These are phyloP conservation scores for Podospora anserina DNA, from an alignment of 495 filamentous ascomycete genomes.

Conservation along the genomic window DNA sequence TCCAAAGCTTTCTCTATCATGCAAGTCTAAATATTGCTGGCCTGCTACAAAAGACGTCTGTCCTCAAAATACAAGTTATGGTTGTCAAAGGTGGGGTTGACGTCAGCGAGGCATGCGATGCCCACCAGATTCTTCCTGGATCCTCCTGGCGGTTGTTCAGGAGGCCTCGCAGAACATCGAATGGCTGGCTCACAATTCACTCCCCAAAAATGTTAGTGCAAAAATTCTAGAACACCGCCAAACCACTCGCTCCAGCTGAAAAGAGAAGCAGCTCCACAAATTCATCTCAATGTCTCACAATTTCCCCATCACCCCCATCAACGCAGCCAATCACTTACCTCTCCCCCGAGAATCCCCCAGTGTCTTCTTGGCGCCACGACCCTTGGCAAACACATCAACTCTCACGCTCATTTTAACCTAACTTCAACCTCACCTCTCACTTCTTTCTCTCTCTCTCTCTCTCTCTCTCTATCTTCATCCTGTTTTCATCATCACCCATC, in stretches of 20 bases:
- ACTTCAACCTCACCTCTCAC: constrained; percentile 1
- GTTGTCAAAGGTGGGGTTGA: no score
- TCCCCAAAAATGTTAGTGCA: not conserved
- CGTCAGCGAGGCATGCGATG: no score
- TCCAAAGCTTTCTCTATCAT: no score
- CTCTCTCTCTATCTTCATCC: not conserved
- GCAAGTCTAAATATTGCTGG: no score
- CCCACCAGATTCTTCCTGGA: no score
- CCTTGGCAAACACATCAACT: not conserved
- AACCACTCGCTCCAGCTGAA: not conserved
- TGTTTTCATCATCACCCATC: not conserved
- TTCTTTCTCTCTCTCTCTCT: not conserved
- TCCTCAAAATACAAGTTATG: no score
- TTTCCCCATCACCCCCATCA: not conserved
- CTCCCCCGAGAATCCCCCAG: not conserved
- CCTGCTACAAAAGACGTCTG: no score
- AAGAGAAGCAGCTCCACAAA: not conserved
- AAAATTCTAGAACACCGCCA: not conserved
- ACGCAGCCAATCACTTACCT: not conserved
- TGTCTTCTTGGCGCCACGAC: constrained; percentile 1
- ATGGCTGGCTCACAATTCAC: no score
- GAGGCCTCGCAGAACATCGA: no score
- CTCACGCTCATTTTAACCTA: not conserved
- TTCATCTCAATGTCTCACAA: not conserved
- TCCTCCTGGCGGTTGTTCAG: no score